Evolutionary conservation across 192 early-diverging fungal species (phyloP).

Genomic region (Coemansia sp.): DNA sequence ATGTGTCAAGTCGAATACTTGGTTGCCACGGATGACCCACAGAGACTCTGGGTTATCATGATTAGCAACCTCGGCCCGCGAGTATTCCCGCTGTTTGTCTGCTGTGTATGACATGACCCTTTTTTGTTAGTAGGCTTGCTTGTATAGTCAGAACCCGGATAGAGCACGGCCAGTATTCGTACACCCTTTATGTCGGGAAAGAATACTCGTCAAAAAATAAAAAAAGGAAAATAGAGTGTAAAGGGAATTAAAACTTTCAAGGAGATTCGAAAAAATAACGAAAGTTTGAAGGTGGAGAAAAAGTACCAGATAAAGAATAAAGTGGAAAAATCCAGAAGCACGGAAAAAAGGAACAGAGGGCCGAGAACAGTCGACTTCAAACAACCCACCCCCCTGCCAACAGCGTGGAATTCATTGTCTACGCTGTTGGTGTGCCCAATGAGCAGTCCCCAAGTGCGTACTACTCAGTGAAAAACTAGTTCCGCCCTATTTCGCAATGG

Average conservation of each 20-base stretch:
- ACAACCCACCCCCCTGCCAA: too few species aligned
- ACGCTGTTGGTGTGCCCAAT: too few species aligned
- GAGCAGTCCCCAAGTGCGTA: too few species aligned
- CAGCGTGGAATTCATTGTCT: too few species aligned
- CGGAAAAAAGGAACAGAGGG: conserved; percentile 1
- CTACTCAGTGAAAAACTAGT: too few species aligned
- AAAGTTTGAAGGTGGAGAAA: neutral
- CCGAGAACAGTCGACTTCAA: neutral
- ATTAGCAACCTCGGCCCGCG: conserved; percentile 65
- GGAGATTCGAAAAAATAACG: conserved; percentile 1
- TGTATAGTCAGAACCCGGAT: too few species aligned
- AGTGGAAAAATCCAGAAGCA: neutral
- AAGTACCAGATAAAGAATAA: neutral
- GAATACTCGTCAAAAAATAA: conserved; percentile 1
- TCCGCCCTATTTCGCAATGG: too few species aligned
- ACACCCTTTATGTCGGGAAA: neutral
- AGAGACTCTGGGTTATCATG: conserved; percentile 71
- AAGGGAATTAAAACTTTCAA: too few species aligned
- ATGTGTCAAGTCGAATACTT: conserved; percentile 84
- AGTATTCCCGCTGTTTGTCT: conserved; percentile 55
- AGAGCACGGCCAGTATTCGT: neutral
- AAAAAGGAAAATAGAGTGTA: neutral
- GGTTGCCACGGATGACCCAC: conserved; percentile 79
- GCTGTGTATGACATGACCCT: neutral
- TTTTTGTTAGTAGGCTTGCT: too few species aligned